phyloP scores from a whole-genome alignment of 179 eudicot genomes.

The Gypsophila paniculata region DNA sequence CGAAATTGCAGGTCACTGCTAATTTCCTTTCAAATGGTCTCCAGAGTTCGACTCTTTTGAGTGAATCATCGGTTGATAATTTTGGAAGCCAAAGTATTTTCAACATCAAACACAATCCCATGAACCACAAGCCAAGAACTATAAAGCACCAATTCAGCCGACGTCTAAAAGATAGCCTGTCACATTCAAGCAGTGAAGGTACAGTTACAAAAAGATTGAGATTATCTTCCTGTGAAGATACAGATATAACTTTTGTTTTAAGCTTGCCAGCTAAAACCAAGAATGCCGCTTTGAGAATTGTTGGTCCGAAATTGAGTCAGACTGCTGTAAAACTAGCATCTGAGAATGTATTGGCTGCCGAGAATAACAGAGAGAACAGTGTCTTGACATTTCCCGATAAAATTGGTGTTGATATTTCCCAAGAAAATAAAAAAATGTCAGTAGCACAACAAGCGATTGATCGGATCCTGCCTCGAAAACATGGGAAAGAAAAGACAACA shows the following conservation, averaged over 20 bases:
- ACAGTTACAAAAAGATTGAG: conserved; percentile 34
- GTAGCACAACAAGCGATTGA: conserved; percentile 25
- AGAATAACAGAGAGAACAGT: conserved; percentile 22
- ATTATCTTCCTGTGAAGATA: conserved; percentile 30
- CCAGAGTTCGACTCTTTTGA: background rate
- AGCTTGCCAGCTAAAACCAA: conserved; percentile 36
- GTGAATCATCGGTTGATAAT: conserved; percentile 12
- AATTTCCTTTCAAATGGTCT: conserved; percentile 24
- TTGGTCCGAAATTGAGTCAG: conserved; percentile 25
- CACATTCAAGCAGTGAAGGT: conserved; percentile 18
- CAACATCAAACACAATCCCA: conserved; percentile 14
- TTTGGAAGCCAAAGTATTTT: conserved; percentile 11
- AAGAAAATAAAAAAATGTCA: conserved; percentile 16
- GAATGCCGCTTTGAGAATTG: conserved; percentile 18
- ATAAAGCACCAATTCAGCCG: conserved; percentile 39
- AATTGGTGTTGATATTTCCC: background rate
- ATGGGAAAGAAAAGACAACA: conserved; percentile 20
- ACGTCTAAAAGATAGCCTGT: conserved; percentile 19
- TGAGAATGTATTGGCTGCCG: conserved; percentile 16
- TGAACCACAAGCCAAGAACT: conserved; percentile 27
- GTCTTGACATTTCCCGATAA: background rate
- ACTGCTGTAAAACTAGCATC: conserved; percentile 21
- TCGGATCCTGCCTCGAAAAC: conserved; percentile 34
- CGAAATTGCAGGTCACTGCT: conserved; percentile 16
- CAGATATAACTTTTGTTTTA: conserved; percentile 29